phyloP scores from a whole-genome alignment of 495 filamentous ascomycete genomes.

The Chaetomium fimeti region DNA sequence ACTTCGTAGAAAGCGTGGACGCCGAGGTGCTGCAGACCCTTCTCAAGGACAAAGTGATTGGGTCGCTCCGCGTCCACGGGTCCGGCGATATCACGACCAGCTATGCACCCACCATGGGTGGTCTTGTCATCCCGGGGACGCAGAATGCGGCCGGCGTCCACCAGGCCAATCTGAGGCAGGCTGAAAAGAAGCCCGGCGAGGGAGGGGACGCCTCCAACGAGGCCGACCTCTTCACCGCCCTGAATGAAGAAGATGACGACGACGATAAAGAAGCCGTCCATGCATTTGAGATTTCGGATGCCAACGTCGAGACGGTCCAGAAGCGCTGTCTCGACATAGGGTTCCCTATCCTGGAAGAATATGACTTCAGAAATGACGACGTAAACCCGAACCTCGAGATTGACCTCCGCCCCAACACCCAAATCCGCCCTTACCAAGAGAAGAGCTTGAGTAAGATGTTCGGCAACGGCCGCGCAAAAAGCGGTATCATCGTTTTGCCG shows the following conservation, averaged over 20 bases:
- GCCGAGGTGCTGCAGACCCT: slow-evolving; percentile 79
- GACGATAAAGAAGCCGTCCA: slow-evolving; percentile 87
- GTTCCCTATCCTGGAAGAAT: slow-evolving; percentile 89
- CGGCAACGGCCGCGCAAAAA: slow-evolving; percentile 92
- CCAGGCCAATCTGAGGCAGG: slow-evolving; percentile 54
- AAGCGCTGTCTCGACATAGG: slow-evolving; percentile 84
- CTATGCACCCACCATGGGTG: slow-evolving; percentile 83
- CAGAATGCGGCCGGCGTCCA: slow-evolving; percentile 84
- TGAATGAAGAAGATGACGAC: slow-evolving; percentile 83
- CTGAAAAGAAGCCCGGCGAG: slow-evolving; percentile 32
- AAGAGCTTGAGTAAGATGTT: slow-evolving; percentile 99
- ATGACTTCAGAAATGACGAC: slow-evolving; percentile 94
- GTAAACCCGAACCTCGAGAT: slow-evolving; percentile 89
- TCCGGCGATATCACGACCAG: slow-evolving; percentile 71
- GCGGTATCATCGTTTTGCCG: slow-evolving; percentile 94
- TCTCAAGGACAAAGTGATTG: slow-evolving; percentile 58
- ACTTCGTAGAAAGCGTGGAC: slow-evolving; percentile 89
- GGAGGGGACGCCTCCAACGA: slow-evolving; percentile 33
- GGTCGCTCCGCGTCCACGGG: slow-evolving; percentile 46
- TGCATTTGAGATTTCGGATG: slow-evolving; percentile 84
- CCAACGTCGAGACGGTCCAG: slow-evolving; percentile 78
- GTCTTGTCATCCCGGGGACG: slow-evolving; percentile 89
- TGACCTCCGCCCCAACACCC: slow-evolving; percentile 77
- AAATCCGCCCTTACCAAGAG: slow-evolving; percentile 92
- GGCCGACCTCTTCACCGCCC: slow-evolving; percentile 51